Percentiles rank a stretch among this genome's conserved stretches.
These are phyloP conservation scores for Fonsecaea monophora DNA, from an alignment of 2,329 filamentous ascomycete genomes.

Conservation along the genomic window DNA sequence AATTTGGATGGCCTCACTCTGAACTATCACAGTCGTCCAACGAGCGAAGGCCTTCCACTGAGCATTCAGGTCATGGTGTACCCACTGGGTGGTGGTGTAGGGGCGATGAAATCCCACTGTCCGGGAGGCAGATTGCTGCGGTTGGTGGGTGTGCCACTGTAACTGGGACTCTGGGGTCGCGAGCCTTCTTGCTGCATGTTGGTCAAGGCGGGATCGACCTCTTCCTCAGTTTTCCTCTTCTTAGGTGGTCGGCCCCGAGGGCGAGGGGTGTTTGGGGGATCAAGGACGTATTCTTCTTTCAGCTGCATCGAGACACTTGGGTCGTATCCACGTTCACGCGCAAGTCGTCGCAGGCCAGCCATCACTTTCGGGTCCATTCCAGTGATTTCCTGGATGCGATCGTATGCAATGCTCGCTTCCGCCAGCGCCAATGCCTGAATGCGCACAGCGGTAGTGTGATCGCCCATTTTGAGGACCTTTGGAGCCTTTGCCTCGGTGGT, in stretches of 20 bases:
- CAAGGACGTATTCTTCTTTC: conserved; percentile 41
- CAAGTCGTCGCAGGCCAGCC: conserved; percentile 37
- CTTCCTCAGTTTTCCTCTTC: conserved; percentile 40
- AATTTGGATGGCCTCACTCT: background rate
- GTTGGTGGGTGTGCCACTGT: conserved; percentile 18
- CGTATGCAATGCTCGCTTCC: conserved; percentile 39
- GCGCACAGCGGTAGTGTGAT: conserved; percentile 39
- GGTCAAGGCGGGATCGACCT: conserved; percentile 44
- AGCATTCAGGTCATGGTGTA: conserved; percentile 36
- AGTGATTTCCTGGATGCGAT: conserved; percentile 41
- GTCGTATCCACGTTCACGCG: conserved; percentile 41
- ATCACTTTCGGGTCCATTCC: conserved; percentile 41
- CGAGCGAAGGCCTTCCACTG: background rate
- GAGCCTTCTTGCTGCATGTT: conserved; percentile 23
- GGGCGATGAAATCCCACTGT: conserved; percentile 41
- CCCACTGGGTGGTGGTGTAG: conserved; percentile 28
- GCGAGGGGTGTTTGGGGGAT: conserved; percentile 39
- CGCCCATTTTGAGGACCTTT: conserved; percentile 40
- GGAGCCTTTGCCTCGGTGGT: conserved; percentile 36
- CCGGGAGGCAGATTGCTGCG: conserved; percentile 39
- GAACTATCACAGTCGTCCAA: background rate
- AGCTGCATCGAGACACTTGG: conserved; percentile 40
- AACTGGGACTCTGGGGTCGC: conserved; percentile 19
- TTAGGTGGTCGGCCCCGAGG: conserved; percentile 39
- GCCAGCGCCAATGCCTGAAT: conserved; percentile 41